A percentile compares a stretch with the other conserved stretches of the same genome.
Conservation (phyloP, 805 yeast genomes). For the Citeromyces nyonsensis region DNA sequence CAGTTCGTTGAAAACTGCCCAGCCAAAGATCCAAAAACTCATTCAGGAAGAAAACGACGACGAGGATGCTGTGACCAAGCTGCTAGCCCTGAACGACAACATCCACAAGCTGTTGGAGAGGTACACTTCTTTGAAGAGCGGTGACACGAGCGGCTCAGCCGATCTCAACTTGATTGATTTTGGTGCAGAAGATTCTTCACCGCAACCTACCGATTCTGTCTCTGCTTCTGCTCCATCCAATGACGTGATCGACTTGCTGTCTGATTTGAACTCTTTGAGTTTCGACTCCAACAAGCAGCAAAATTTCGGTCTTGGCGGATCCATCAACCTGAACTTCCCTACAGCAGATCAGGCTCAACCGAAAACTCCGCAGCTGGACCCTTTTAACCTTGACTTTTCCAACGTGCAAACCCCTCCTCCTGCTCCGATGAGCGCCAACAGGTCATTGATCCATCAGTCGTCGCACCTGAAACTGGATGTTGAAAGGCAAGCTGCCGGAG, state of each 20-base stretch:
- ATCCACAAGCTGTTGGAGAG: constrained; percentile 57
- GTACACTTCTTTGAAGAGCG: constrained; percentile 48
- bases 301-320: not conserved
- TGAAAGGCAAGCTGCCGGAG: constrained; percentile 7
- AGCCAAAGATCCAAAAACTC: constrained; percentile 75
- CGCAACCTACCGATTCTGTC: constrained; percentile 6
- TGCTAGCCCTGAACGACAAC: constrained; percentile 59
- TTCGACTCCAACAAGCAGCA: constrained; percentile 4
- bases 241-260: constrained; percentile 52
- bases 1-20: constrained; percentile 65
- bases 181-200: constrained; percentile 32
- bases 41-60: constrained; percentile 67
- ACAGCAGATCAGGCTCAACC: not conserved
- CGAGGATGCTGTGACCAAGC: constrained; percentile 44
- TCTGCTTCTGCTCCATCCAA: constrained; percentile 14
- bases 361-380: constrained; percentile 10
- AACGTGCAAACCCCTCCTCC: constrained; percentile 4
- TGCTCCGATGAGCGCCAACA: constrained; percentile 1
- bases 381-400: constrained; percentile 17
- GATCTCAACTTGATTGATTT: constrained; percentile 56
- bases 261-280: constrained; percentile 48
- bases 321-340: constrained; percentile 1
- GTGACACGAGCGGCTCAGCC: constrained; percentile 39
- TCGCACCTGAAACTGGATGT: constrained; percentile 11
- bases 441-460: constrained; percentile 5